Evolutionary conservation across 73 alveolate genomes (phyloP), one percentile per base, ranked within the genome.

Genomic region (Effrenium voratum): DNA sequence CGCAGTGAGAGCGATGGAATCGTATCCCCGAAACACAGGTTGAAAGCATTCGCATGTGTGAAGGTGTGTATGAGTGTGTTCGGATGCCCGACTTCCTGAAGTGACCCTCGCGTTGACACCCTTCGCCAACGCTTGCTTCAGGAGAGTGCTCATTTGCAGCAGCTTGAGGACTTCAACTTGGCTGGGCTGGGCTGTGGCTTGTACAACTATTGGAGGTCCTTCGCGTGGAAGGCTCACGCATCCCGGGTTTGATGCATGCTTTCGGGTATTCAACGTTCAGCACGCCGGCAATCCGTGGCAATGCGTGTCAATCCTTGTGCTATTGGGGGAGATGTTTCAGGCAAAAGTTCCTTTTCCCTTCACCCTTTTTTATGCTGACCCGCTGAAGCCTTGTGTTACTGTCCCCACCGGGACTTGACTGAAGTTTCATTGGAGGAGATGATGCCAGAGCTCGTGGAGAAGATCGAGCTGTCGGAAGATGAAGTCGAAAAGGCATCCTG

Each of bases 391-490:
- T 3, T 1, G 16, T 24, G 63, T 52, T 19, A 63, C 38, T 63
- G 76, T 63, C 76, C 10, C 79, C 79, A 40, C 1, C 44, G 41
- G 5, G 76, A 13, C 22, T 13, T 19, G 8, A 6, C 4, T 19
- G 76, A 5, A 63, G 44, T n/a, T 66, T 66, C 34, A 1, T 28
- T 10, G 44, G 44, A 87, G 95, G 95, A 87, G 95, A 87, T 87
- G 95, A 63, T 87, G 95, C 95, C 95, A 16, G 82, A 68, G 28
- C 49, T 87, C 84, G 28, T 57, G 41, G 95, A 87, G 38, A 87
- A 87, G 95, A 68, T 87, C 49, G 83, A 87, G 41, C 32, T 13
- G 38, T 83, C 95, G 2, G 95, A 87, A 47, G 95, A 87, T 44
- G 95, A 87, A 49, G 95, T 87, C 38, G 95, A 87, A 36, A 87